phyloP scores from a whole-genome alignment of 179 eudicot genomes.

The Vitellaria paradoxa region DNA sequence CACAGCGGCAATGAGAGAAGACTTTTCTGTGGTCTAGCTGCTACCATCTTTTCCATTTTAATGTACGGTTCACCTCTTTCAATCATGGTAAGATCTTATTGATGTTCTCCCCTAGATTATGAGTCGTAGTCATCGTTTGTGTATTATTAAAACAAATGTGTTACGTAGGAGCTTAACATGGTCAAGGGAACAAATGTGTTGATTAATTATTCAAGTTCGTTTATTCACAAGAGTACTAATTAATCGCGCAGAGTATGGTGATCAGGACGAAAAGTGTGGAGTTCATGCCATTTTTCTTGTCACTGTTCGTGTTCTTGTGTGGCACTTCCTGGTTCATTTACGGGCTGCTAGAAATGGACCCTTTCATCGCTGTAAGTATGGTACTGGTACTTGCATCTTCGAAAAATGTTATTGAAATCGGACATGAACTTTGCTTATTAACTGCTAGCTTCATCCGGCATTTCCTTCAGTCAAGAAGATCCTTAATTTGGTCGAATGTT shows the following conservation, averaged over 20 bases:
- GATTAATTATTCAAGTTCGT: too few relatives aligned
- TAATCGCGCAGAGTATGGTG: slow-evolving; percentile 66
- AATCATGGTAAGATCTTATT: slow-evolving; percentile 53
- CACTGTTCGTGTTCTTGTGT: slow-evolving; percentile 79
- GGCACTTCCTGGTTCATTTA: slow-evolving; percentile 90
- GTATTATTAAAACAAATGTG: too few relatives aligned
- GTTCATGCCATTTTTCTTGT: slow-evolving; percentile 90
- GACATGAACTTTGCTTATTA: too few relatives aligned
- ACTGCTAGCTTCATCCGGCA: too few relatives aligned
- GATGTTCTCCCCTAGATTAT: neutral
- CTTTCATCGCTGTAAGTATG: slow-evolving; percentile 66
- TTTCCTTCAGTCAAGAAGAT: too few relatives aligned
- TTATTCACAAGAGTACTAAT: too few relatives aligned
- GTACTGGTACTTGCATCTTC: too few relatives aligned
- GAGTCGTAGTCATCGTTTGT: too few relatives aligned
- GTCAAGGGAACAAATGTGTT: too few relatives aligned
- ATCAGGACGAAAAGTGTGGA: slow-evolving; percentile 85
- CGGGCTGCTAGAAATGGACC: slow-evolving; percentile 78
- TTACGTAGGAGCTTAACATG: too few relatives aligned
- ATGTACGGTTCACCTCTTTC: slow-evolving; percentile 96
- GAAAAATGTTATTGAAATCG: too few relatives aligned
- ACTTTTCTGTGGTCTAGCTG: slow-evolving; percentile 77
- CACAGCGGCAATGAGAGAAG: slow-evolving; percentile 54
- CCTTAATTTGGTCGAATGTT: too few relatives aligned
- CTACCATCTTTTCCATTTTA: slow-evolving; percentile 79